phyloP scores from a whole-genome alignment of 164 flowering plant genomes.

The Chloranthus sessilifolius region DNA sequence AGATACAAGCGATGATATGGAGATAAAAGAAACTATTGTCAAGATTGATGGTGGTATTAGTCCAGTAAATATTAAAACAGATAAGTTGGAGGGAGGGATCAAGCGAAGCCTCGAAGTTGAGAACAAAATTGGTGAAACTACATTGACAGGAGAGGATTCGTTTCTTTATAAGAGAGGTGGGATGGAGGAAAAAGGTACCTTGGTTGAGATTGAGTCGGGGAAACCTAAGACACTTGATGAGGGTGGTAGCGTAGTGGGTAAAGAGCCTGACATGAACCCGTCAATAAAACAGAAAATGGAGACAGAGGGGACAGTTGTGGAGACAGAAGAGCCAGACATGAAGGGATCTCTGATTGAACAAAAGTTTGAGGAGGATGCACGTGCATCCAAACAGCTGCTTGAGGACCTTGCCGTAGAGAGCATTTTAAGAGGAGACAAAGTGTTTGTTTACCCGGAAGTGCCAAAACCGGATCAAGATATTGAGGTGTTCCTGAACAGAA shows the following conservation, averaged over 20 bases:
- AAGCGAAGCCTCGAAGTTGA: too few species aligned
- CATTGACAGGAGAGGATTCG: neutral
- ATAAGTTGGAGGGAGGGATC: neutral
- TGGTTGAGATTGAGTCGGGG: conserved; percentile 1
- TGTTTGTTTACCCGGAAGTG: conserved; percentile 64
- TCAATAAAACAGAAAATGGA: neutral
- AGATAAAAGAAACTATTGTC: conserved; percentile 22
- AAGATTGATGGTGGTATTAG: conserved; percentile 11
- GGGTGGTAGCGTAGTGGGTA: conserved; percentile 10
- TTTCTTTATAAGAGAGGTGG: neutral
- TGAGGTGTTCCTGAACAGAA: conserved; percentile 72
- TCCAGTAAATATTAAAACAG: neutral
- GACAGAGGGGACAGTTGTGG: conserved; percentile 5
- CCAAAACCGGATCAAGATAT: conserved; percentile 67
- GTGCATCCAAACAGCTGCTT: conserved; percentile 33
- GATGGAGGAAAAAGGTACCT: neutral
- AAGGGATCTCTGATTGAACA: conserved; percentile 17
- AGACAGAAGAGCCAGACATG: conserved; percentile 12
- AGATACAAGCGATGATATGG: conserved; percentile 10
- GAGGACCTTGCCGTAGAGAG: conserved; percentile 59
- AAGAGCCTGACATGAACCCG: conserved; percentile 6
- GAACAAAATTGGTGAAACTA: too few species aligned
- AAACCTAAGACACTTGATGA: conserved; percentile 7
- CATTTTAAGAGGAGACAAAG: conserved; percentile 40
- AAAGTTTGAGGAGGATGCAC: conserved; percentile 44